Evolutionary conservation across 2,329 filamentous ascomycete genomes (phyloP).

Genomic region (Fusarium luffae): DNA sequence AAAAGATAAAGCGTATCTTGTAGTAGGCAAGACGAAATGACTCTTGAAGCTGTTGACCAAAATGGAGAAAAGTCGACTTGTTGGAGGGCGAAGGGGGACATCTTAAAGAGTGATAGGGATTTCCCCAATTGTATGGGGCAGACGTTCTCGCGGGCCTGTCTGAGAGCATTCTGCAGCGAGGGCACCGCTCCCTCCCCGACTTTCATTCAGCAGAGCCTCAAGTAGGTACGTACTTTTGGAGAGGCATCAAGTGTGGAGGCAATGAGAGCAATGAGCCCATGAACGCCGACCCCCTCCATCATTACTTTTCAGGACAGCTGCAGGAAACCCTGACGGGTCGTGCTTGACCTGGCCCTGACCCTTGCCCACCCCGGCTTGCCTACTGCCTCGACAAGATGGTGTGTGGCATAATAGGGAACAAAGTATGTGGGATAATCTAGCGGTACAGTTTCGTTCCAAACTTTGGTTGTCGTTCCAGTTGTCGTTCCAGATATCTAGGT

Average conservation of each 20-base stretch:
- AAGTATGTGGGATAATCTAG: background rate
- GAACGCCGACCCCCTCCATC: slow-evolving; percentile 1
- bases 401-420: slow-evolving; percentile 1
- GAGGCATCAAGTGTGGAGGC: slow-evolving; percentile 22
- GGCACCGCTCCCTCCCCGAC: slow-evolving; percentile 19
- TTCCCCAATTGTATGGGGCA: slow-evolving; percentile 10
- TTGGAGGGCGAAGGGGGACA: slow-evolving; percentile 28
- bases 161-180: background rate
- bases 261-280: slow-evolving; percentile 7
- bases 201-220: slow-evolving; percentile 26
- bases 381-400: slow-evolving; percentile 19
- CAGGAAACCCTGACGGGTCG: slow-evolving; percentile 7
- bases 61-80: slow-evolving; percentile 5
- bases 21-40: background rate
- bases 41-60: background rate
- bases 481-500: background rate
- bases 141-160: slow-evolving; percentile 2
- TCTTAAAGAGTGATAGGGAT: slow-evolving; percentile 25
- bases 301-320: slow-evolving; percentile 26
- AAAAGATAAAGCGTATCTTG: background rate
- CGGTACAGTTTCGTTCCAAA: background rate
- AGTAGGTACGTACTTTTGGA: slow-evolving; percentile 16
- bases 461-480: background rate
- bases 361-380: background rate
- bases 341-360: slow-evolving; percentile 3